Percentiles rank a stretch among this genome's conserved stretches.
phyloP scores from a whole-genome alignment of 75 land plant genomes.

The Selaginella moellendorffii region DNA sequence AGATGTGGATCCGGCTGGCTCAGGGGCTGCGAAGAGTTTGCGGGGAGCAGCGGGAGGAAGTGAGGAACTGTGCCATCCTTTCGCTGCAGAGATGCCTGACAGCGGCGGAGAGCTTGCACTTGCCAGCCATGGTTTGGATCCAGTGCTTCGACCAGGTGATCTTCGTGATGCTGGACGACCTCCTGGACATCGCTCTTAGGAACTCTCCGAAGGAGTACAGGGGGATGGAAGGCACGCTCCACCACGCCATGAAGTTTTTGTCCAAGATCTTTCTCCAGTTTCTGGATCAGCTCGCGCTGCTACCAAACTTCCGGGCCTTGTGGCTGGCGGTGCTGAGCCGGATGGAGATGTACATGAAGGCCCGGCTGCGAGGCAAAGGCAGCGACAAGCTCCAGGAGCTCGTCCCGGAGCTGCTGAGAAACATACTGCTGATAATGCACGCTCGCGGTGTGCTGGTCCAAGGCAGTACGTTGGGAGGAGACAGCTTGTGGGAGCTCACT shows the following conservation, averaged over 20 bases:
- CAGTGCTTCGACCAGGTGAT: constrained; percentile 69
- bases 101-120: constrained; percentile 43
- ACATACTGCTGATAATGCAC: constrained; percentile 51
- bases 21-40: constrained; percentile 61
- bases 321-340: constrained; percentile 62
- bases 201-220: constrained; percentile 64
- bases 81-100: constrained; percentile 52
- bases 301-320: constrained; percentile 49
- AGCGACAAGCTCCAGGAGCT: constrained; percentile 73
- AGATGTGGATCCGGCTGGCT: constrained; percentile 78
- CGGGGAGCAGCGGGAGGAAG: constrained; percentile 88
- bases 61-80: constrained; percentile 64
- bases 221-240: constrained; percentile 65
- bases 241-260: constrained; percentile 53
- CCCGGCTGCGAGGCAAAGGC: constrained; percentile 50
- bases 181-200: constrained; percentile 51
- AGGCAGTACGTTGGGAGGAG: constrained; percentile 61
- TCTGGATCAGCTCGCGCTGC: constrained; percentile 31
- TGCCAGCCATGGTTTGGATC: constrained; percentile 44
- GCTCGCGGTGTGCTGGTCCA: constrained; percentile 33
- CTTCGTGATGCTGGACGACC: constrained; percentile 68
- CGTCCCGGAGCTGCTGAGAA: constrained; percentile 69
- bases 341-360: constrained; percentile 71
- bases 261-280: constrained; percentile 67
- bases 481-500: constrained; percentile 90